Base-by-base conservation (phyloP, 352 stramenopile genomes). In the Phytophthora chlamydospora region DNA sequence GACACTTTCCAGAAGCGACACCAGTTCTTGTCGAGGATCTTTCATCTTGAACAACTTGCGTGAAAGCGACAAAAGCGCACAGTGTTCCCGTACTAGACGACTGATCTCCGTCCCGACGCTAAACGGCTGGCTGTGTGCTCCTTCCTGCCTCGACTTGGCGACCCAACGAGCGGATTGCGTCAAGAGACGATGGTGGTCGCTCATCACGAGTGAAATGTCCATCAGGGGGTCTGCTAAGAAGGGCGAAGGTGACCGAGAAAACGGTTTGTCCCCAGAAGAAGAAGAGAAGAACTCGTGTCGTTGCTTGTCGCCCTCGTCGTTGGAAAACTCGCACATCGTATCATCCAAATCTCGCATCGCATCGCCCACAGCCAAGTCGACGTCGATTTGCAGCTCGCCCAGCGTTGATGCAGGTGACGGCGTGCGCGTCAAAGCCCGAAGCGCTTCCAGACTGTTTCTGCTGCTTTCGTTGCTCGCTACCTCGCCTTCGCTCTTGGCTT, bases 151-250 rank as follows among this genome's bases (percentile, higher is more conserved):
- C 29, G 76, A 68, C 57, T 88, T 87, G 1, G 40, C 51, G 0
- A 91, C 68, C 56, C 73, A 83, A 29, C 74, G 71, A 31, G 79
- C 66, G 0, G 74, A 71, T 58, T 91, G 73, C 1, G 71, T 75
- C 21, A 91, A 41, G n/a, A 91, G 68, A 0, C 71, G 77, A 19
- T 91, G 79, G 48, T 89, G 78, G 24, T 91, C 82, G n/a, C 56
- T 89, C 79, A 91, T 88, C 13, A 91, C 79, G 19, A 91, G 79
- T 14, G 82, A 89, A 41, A 91, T 91, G 39, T 89, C 82, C 43
- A 88, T 56, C 9, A 91, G 58, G 14, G 82, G 85, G 27, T 88
- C 73, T 13, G 79, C 72, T 14, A 91, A 57, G 21, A 76, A 76
- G 4, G 71, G 47, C 1, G 60, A 65, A 9, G 63, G 62, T 3